Evolutionary conservation across 1,284 basidiomycete genomes (phyloP), one percentile per base, ranked within the genome.

Genomic region (Thecaphora frezii): DNA sequence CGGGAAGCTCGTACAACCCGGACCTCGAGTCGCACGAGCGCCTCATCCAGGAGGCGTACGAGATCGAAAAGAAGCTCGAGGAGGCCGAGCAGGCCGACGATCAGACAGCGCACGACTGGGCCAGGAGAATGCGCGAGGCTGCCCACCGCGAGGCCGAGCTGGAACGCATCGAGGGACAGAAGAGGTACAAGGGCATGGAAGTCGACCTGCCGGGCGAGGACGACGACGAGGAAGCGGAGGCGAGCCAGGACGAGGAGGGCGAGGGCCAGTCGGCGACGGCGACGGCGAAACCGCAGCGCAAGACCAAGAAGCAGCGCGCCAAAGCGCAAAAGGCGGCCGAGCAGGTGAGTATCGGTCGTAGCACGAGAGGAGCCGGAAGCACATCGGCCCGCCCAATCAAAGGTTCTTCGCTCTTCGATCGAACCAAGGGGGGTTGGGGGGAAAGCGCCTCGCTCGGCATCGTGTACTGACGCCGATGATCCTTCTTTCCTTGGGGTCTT

Each of bases 1-100:
- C 87, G 25, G 94, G 94, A 19, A 85, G 88, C 7, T 93, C 91
- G n/a, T 97, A 98, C 81, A 97, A 97, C 79, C 94, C 94, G 0
- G 85, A 87, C 0, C 86, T 85, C 16, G 83, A 85, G 10, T 86
- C 88, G 1, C 91, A 97, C 77, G 85, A 87, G 54, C 86, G 86
- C 43, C 85, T 97, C 2, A 80, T 98, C 18, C 81, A 85, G 14
- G 76, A 84, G 45, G 93, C 92, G 0, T 84, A 87, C 58, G 84
- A 87, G 54, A 81, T 84, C 26, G 93, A 87, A 22, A 82, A 82
- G 33, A 83, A 85, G 42, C 83, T 84, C 13, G 85, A 86, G 55
- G 83, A 84, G 66, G 81, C 86, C 33, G 83, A 84, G 12, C 83
- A 84, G 38, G 69, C 77, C 53, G 57, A n/a, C 1, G 18, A 44